Base-by-base conservation (phyloP, 495 filamentous ascomycete species). In the Trichoderma gamsii region DNA sequence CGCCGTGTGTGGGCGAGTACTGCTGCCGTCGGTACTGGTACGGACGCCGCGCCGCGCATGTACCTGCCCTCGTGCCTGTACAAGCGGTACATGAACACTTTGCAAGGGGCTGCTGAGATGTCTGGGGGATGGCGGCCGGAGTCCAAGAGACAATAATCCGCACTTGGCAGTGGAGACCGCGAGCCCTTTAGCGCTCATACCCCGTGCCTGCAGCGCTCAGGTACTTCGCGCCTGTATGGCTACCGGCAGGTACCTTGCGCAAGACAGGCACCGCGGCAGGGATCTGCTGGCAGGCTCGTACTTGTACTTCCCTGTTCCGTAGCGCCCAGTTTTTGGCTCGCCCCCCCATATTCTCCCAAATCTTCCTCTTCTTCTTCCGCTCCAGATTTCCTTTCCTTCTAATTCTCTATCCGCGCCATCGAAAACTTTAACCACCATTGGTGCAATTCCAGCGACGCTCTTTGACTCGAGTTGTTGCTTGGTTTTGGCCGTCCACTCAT, bases 401-500 rank as follows among this genome's bases (percentile, higher is more conserved):
- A 38, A 52, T n/a, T 52, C 49, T 49, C 49, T 23, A 52, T 52
- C 49, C 72, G 64, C 70, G 65, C 69, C 70, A 67, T 51, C 41
- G 15, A 27, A 46, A 66, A 46, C 27, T 51, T 66, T 66, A 64
- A 66, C 65, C 69, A 69, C 68, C 61, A 11, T 70, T 77, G 74
- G 76, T 68, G 69, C 76, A 71, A 77, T 75, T 77, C 76, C 73
- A 77, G 72, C 38, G 71, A 72, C 72, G 75, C 63, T 73, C 71
- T 72, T 66, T 67, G 52, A 66, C 71, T 56, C 64, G 70, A 66
- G 64, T 71, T 70, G 69, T 73, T 76, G 72, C 76, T 76, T 76
- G 75, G 74, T 78, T 72, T 76, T 76, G 75, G 69, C 76, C 76
- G 74, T 76, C 76, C 76, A 71, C 74, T 76, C 76, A 71, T 76